These are phyloP conservation scores for Dothidotthia symphoricarpi DNA, from an alignment of 2,329 filamentous ascomycete species.

Conservation along the genomic window DNA sequence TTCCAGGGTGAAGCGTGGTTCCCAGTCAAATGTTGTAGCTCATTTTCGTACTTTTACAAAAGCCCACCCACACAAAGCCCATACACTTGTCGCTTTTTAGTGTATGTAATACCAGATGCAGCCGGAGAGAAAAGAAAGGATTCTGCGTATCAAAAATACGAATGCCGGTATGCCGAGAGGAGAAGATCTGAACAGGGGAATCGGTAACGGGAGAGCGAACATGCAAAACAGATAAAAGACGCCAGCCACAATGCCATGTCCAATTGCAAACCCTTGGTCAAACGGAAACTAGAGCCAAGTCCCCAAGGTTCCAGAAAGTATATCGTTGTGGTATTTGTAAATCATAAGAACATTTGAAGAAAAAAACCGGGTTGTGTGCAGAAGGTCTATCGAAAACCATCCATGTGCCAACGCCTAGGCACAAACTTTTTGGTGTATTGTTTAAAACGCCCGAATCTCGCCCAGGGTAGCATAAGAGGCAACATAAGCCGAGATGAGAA, in stretches of 20 bases:
- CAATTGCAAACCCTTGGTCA: constrained; percentile 11
- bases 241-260: constrained; percentile 31
- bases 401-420: constrained; percentile 33
- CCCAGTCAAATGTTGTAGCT: neutral
- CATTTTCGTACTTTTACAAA: constrained; percentile 27
- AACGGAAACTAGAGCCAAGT: constrained; percentile 4
- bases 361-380: constrained; percentile 21
- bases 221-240: constrained; percentile 29
- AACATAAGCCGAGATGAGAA: constrained; percentile 15
- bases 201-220: constrained; percentile 12
- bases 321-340: constrained; percentile 22
- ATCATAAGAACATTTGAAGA: constrained; percentile 27
- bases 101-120: no score
- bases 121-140: no score
- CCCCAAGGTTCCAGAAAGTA: constrained; percentile 21
- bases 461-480: constrained; percentile 20
- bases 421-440: constrained; percentile 33
- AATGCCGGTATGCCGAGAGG: constrained; percentile 31
- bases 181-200: constrained; percentile 8
- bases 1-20: constrained; percentile 9
- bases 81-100: no score
- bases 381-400: constrained; percentile 24
- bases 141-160: constrained; percentile 8
- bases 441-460: constrained; percentile 19
- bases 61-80: constrained; percentile 3